Conservation (phyloP, 2,329 filamentous ascomycete species). For the Fusarium pseudoanthophilum region DNA sequence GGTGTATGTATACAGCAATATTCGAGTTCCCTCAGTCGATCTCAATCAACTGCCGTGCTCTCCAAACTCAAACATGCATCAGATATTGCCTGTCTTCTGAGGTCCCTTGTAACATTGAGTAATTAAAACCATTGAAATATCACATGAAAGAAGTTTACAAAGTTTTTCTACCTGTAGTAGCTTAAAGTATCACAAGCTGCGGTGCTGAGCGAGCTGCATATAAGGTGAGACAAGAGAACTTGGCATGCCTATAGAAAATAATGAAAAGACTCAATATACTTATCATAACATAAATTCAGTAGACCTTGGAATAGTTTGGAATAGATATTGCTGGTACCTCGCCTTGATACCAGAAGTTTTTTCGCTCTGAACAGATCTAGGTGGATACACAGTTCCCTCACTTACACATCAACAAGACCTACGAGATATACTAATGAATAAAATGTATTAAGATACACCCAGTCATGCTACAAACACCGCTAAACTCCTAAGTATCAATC, state of each 20-base stretch:
- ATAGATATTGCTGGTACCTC: background rate
- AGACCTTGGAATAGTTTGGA: too few species aligned
- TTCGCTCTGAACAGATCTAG: background rate
- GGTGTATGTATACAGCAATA: background rate
- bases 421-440: background rate
- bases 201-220: background rate
- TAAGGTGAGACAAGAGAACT: background rate
- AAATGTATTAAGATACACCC: constrained; percentile 2
- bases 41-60: background rate
- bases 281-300: background rate
- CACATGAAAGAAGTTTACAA: background rate
- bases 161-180: background rate
- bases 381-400: too few species aligned
- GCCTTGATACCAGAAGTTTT: background rate
- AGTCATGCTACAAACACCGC: constrained; percentile 4
- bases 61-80: background rate
- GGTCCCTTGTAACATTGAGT: background rate
- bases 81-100: background rate
- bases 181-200: background rate
- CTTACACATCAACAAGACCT: background rate
- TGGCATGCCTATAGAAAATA: background rate
- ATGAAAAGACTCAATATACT: too few species aligned
- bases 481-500: background rate
- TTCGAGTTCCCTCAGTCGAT: background rate
- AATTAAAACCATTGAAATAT: background rate